Base-by-base conservation (phyloP, 768 basidiomycete species). In the Filobasidium wieringae region DNA sequence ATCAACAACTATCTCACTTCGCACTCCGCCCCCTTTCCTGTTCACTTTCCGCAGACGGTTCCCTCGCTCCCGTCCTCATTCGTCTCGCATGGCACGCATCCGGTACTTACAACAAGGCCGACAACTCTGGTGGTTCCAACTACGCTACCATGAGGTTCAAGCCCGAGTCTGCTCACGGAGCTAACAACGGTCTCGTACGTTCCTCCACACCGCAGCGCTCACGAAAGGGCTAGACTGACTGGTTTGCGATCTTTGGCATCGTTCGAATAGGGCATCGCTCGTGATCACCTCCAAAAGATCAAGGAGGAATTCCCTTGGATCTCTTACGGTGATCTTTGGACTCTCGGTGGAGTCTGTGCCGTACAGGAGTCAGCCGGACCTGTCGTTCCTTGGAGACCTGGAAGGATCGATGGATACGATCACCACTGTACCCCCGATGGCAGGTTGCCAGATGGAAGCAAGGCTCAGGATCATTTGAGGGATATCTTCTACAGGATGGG, bases 61-160 rank as follows among this genome's bases (percentile, higher is more conserved):
- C 72, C 22, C 61, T 71, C 63, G 90, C 83, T 14, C 90, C 91
- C 39, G 82, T 93, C 53, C 68, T 92, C 58, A 78, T 95, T 55
- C 87, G 91, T 67, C 82, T 95, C 52, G 91, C 89, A 19, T 95
- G 91, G 91, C 91, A 95, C 75, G 68, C 84, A n/a, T 85, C 88
- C 37, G 91, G 91, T 51, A 95, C 91, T 1, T 92, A 87, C 66
- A 88, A 93, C 76, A 68, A 71, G 53, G 64, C 72, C 24, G 64
- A 69, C 86, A 88, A 70, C 45, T 72, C 74, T 19, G 77, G 77
- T 49, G 77, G 77, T 26, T 74, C 72, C 79, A 96, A 99, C 80
- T 91, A 88, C 64, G 93, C 95, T 2, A 96, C 93, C 24, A 99
- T 99, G 93, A 86, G 93, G 56, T 99, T 96, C 75, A 81, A 83